Percentiles rank a stretch among this genome's conserved stretches.
These are phyloP conservation scores for Suaeda aralocaspica DNA, from an alignment of 148 eudicot species.

Conservation along the genomic window DNA sequence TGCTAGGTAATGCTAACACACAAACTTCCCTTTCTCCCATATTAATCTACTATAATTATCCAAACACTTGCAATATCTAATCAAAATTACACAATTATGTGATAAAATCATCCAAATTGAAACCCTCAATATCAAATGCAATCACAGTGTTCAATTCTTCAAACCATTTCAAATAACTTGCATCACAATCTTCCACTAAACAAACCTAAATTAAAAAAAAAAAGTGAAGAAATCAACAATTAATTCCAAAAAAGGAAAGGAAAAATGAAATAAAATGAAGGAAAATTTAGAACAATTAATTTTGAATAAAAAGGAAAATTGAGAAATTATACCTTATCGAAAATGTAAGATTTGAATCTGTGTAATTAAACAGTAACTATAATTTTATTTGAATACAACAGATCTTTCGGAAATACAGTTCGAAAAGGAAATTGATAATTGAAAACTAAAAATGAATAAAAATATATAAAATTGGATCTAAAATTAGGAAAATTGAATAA, in stretches of 20 bases:
- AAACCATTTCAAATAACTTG: neutral
- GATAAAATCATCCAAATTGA: constrained; percentile 22
- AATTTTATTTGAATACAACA: constrained; percentile 5
- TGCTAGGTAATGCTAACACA: constrained; percentile 28
- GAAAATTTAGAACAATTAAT: neutral
- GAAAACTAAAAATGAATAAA: neutral
- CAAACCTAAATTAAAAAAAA: constrained; percentile 2
- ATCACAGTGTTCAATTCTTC: neutral
- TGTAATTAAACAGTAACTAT: neutral
- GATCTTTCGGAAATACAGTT: constrained; percentile 30
- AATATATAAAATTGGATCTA: constrained; percentile 21
- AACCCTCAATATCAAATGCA: neutral
- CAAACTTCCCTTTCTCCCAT: constrained; percentile 63
- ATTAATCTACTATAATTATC: constrained; percentile 24
- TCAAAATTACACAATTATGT: constrained; percentile 9
- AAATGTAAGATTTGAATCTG: constrained; percentile 5
- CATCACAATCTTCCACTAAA: neutral
- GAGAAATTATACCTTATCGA: neutral
- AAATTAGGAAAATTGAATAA: neutral
- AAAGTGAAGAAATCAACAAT: neutral
- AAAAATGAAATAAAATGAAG: neutral
- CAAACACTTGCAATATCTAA: constrained; percentile 8
- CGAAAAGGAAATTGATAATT: no score
- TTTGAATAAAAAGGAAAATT: neutral
- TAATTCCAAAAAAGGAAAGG: neutral